A percentile compares a stretch with the other conserved stretches of the same genome.
Conservation (phyloP, 352 stramenopile genomes). For the Phytophthora crassamura region DNA sequence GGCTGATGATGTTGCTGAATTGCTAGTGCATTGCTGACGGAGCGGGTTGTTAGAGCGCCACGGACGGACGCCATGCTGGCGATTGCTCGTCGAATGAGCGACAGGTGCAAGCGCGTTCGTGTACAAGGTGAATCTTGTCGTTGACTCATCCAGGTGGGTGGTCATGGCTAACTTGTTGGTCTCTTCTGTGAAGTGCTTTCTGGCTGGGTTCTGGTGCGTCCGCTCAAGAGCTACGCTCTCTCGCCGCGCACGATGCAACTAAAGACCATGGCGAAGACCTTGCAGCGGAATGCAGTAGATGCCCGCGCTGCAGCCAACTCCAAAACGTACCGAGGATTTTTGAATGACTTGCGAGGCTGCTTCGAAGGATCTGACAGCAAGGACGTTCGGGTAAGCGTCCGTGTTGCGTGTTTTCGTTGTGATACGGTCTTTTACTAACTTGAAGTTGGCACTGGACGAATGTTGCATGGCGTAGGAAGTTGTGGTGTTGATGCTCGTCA, state of each 20-base stretch:
- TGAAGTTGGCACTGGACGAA: not conserved
- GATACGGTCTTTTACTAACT: too few relatives aligned
- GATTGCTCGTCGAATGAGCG: slow-evolving; percentile 49
- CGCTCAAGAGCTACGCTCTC: slow-evolving; percentile 47
- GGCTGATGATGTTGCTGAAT: slow-evolving; percentile 5
- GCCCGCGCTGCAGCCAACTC: slow-evolving; percentile 28
- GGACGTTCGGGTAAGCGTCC: slow-evolving; percentile 33
- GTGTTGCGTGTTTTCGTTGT: not conserved
- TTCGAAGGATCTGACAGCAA: slow-evolving; percentile 30
- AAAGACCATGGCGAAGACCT: slow-evolving; percentile 39
- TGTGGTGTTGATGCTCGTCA: slow-evolving; percentile 42
- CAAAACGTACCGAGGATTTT: slow-evolving; percentile 37
- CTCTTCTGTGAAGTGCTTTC: slow-evolving; percentile 37
- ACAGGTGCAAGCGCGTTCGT: slow-evolving; percentile 30
- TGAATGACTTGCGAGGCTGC: slow-evolving; percentile 28
- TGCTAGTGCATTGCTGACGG: slow-evolving; percentile 38
- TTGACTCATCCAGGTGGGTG: not conserved
- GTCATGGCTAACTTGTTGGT: slow-evolving; percentile 4
- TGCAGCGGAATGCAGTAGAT: slow-evolving; percentile 53
- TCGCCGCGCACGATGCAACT: slow-evolving; percentile 49
- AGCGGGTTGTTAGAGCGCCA: slow-evolving; percentile 26
- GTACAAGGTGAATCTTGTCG: slow-evolving; percentile 42
- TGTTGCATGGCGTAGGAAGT: slow-evolving; percentile 37
- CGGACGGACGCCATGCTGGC: slow-evolving; percentile 30
- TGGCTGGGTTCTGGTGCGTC: slow-evolving; percentile 28